These are phyloP conservation scores for Pichia scutulata DNA, from an alignment of 805 yeast species.

Conservation along the genomic window DNA sequence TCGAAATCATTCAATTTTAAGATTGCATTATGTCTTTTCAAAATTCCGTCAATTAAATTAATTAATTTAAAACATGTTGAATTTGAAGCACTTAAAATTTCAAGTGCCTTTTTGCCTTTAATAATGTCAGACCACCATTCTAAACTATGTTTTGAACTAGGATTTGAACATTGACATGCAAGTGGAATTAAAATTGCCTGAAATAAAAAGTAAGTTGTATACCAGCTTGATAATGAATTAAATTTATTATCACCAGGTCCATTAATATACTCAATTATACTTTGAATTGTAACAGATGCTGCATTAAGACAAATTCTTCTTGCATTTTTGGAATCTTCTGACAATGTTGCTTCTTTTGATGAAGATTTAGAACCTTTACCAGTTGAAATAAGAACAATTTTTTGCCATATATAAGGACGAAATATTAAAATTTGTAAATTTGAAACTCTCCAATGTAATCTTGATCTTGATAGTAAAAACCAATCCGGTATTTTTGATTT, in stretches of 20 bases:
- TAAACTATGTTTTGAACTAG: conserved; percentile 35
- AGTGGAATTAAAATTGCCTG: conserved; percentile 57
- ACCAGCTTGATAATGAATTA: conserved; percentile 52
- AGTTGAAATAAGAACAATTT: conserved; percentile 18
- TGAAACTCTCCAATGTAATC: conserved; percentile 52
- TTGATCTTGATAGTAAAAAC: conserved; percentile 45
- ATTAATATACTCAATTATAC: conserved; percentile 36
- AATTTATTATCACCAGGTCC: conserved; percentile 15
- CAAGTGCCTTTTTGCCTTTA: conserved; percentile 33
- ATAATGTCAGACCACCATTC: conserved; percentile 40
- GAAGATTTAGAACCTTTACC: conserved; percentile 13
- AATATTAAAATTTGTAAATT: conserved; percentile 48
- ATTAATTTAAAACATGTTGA: conserved; percentile 39
- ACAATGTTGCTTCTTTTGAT: conserved; percentile 11
- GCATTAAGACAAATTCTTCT: conserved; percentile 42
- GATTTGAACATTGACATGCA: conserved; percentile 45
- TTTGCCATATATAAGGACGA: conserved; percentile 51
- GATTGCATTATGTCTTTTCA: conserved; percentile 15
- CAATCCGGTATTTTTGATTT: conserved; percentile 35
- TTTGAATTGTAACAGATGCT: conserved; percentile 44
- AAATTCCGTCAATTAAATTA: conserved; percentile 37
- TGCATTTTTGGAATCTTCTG: conserved; percentile 42
- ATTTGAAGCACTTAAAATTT: conserved; percentile 33
- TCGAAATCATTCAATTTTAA: conserved; percentile 8
- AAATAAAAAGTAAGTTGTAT: conserved; percentile 53